Percentiles rank a stretch among this genome's conserved stretches.
phyloP scores from a whole-genome alignment of 176 grass and related monocot species.

The Chloris gayana region DNA sequence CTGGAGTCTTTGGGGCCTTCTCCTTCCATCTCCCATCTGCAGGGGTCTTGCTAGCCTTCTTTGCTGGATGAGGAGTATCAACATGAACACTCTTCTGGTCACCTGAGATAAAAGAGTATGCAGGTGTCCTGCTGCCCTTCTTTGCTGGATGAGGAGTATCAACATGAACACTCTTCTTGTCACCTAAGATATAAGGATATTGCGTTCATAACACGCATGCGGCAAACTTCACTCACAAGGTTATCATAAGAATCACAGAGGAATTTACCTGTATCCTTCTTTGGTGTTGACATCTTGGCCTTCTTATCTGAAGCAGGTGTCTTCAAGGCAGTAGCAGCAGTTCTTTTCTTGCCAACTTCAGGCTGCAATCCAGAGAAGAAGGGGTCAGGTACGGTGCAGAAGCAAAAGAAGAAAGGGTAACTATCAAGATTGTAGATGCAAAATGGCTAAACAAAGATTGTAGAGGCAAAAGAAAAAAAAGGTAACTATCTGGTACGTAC shows the following conservation, averaged over 20 bases:
- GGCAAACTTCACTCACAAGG: background rate
- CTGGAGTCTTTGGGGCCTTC: background rate
- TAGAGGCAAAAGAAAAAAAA: too few species aligned
- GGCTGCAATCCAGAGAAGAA: slow-evolving; percentile 34
- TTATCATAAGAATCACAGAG: background rate
- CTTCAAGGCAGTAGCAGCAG: slow-evolving; percentile 41
- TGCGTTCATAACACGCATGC: background rate
- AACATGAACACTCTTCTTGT: too few species aligned
- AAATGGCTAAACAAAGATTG: too few species aligned
- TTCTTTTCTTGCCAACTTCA: slow-evolving; percentile 63
- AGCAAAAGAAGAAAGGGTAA: background rate
- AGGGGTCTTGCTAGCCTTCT: slow-evolving; percentile 44
- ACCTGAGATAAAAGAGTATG: slow-evolving; percentile 44
- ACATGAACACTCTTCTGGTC: slow-evolving; percentile 58
- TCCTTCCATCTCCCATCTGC: slow-evolving; percentile 46
- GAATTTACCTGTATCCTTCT: slow-evolving; percentile 38
- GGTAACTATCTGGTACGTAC: slow-evolving; percentile 19
- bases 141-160: too few species aligned
- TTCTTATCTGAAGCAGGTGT: slow-evolving; percentile 67
- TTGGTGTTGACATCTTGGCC: slow-evolving; percentile 60
- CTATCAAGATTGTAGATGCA: background rate
- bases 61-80: slow-evolving; percentile 68
- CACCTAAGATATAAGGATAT: too few species aligned
- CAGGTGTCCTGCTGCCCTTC: too few species aligned
- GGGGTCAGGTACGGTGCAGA: slow-evolving; percentile 4